Evolutionary conservation across 331 rosid genomes (phyloP).

Genomic region (Spiraea crenata): DNA sequence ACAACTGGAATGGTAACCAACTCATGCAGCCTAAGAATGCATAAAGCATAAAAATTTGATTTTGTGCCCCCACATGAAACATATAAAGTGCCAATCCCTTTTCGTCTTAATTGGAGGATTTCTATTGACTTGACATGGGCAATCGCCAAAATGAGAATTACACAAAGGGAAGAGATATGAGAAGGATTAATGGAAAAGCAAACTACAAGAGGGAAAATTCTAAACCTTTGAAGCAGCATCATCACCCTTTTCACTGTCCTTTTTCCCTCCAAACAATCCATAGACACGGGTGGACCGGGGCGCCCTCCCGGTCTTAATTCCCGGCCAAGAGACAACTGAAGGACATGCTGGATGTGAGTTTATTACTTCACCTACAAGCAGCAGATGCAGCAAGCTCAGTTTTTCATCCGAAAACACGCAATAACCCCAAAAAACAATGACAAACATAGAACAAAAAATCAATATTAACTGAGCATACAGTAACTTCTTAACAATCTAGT

Average conservation of each 20-base stretch:
- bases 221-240: slow-evolving; percentile 26
- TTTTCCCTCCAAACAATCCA: slow-evolving; percentile 30
- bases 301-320: slow-evolving; percentile 6
- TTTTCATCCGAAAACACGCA: background rate
- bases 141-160: background rate
- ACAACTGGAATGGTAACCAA: background rate
- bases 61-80: no score
- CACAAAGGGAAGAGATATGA: background rate
- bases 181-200: background rate
- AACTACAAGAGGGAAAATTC: background rate
- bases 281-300: slow-evolving; percentile 16
- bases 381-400: background rate
- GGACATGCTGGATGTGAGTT: slow-evolving; percentile 22
- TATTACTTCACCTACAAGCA: slow-evolving; percentile 19
- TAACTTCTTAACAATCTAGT: background rate
- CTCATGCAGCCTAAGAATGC: background rate
- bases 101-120: background rate
- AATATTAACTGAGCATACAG: background rate
- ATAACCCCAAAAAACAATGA: background rate
- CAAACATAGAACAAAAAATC: background rate
- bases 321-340: slow-evolving; percentile 18
- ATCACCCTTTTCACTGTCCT: slow-evolving; percentile 28
- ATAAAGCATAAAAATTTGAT: no score
- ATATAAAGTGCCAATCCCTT: no score
- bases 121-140: background rate